phyloP scores from a whole-genome alignment of 495 filamentous ascomycete genomes.

The Penicillium longicatenatum region DNA sequence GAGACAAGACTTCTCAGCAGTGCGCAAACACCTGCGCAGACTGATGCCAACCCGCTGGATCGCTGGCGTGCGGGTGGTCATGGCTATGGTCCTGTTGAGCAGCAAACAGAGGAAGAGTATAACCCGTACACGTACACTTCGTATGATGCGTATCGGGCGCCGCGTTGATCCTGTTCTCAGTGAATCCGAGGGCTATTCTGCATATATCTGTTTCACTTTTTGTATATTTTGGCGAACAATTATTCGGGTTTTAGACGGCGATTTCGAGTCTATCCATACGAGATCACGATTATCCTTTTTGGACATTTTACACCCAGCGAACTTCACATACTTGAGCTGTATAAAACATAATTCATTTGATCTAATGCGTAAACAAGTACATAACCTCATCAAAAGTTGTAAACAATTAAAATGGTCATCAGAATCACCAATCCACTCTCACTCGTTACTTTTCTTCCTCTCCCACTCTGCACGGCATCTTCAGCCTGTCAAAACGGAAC shows the following conservation, averaged over 20 bases:
- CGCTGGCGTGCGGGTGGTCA: constrained; percentile 46
- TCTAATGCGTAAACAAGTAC: no score
- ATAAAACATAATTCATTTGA: no score
- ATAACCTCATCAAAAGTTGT: neutral
- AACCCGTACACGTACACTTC: constrained; percentile 33
- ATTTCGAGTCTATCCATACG: constrained; percentile 3
- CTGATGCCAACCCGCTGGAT: constrained; percentile 35
- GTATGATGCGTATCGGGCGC: constrained; percentile 44
- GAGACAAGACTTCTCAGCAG: constrained; percentile 45
- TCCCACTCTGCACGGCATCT: neutral
- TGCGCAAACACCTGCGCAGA: constrained; percentile 40
- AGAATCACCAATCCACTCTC: neutral
- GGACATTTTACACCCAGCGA: neutral
- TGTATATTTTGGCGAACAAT: constrained; percentile 2
- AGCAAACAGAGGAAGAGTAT: constrained; percentile 48
- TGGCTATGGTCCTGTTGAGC: constrained; percentile 49
- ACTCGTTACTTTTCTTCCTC: neutral
- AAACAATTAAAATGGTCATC: neutral
- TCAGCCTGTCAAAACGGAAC: neutral
- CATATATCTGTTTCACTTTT: neutral
- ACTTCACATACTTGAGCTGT: neutral
- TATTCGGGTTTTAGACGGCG: constrained; percentile 1
- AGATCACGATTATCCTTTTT: constrained; percentile 1
- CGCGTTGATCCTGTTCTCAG: constrained; percentile 14
- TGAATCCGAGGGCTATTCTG: neutral